These are phyloP conservation scores for Megacollybia marginata DNA, from an alignment of 768 basidiomycete genomes.

Conservation along the genomic window DNA sequence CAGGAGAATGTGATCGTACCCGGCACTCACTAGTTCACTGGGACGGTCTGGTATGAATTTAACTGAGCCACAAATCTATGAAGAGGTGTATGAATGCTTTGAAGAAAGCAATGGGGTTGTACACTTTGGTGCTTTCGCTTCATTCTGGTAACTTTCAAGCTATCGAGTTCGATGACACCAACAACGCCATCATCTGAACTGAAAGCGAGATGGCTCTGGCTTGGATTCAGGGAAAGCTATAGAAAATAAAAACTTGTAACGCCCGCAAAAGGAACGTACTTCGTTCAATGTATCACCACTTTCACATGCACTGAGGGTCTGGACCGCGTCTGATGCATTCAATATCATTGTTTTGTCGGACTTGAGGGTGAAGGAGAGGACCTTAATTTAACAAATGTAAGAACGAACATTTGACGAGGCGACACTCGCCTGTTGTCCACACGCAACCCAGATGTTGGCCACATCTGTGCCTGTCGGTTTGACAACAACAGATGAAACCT, in stretches of 20 bases:
- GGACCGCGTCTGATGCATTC: conserved; percentile 38
- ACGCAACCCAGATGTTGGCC: conserved; percentile 58
- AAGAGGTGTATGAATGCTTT: background rate
- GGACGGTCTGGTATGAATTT: conserved; percentile 68
- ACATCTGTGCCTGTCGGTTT: conserved; percentile 31
- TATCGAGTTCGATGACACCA: conserved; percentile 56
- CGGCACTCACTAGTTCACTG: conserved; percentile 67
- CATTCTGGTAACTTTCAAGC: conserved; percentile 44
- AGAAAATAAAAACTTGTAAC: conserved; percentile 27
- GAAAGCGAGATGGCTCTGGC: conserved; percentile 56
- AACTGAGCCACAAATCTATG: conserved; percentile 63
- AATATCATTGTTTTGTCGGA: conserved; percentile 43
- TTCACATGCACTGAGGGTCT: conserved; percentile 37
- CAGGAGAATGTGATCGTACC: conserved; percentile 62
- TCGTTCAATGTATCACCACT: conserved; percentile 61
- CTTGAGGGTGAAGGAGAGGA: conserved; percentile 40
- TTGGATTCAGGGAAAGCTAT: conserved; percentile 57
- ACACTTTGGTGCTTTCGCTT: conserved; percentile 59
- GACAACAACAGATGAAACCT: conserved; percentile 55
- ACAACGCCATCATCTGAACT: conserved; percentile 63
- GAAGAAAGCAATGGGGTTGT: conserved; percentile 13
- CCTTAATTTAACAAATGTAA: conserved; percentile 15
- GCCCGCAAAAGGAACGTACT: conserved; percentile 31
- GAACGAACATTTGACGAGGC: no score
- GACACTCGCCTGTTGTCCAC: conserved; percentile 37